These are phyloP conservation scores for Oidium heveae DNA, from an alignment of 2,329 filamentous ascomycete genomes.

Conservation along the genomic window DNA sequence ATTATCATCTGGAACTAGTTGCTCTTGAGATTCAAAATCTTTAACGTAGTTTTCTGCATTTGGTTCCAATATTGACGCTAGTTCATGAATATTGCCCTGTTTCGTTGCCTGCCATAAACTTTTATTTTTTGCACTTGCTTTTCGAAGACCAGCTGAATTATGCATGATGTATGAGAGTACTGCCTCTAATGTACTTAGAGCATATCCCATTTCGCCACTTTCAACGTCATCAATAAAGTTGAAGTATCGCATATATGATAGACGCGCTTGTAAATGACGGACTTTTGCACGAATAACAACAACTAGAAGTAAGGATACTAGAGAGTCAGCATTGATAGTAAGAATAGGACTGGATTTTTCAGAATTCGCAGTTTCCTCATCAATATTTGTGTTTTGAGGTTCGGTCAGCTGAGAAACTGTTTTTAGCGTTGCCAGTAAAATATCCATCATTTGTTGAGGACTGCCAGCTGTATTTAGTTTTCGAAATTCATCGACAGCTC, in stretches of 20 bases:
- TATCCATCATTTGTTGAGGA: constrained; percentile 16
- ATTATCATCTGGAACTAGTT: constrained; percentile 13
- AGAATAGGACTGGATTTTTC: constrained; percentile 22
- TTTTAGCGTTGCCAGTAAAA: constrained; percentile 32
- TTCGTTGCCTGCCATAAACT: constrained; percentile 69
- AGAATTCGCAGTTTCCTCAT: constrained; percentile 12
- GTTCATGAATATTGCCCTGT: constrained; percentile 47
- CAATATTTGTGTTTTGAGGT: constrained; percentile 16
- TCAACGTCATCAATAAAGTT: constrained; percentile 97
- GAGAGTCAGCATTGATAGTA: constrained; percentile 56
- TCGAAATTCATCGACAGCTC: constrained; percentile 69
- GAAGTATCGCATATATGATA: constrained; percentile 92
- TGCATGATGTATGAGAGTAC: constrained; percentile 69
- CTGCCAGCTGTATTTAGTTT: constrained; percentile 48
- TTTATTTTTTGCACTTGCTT: constrained; percentile 66
- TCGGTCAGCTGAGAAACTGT: constrained; percentile 46
- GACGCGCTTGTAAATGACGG: constrained; percentile 60
- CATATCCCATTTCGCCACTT: constrained; percentile 86
- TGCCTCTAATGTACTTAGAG: constrained; percentile 83
- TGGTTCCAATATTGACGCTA: constrained; percentile 61
- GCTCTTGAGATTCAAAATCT: constrained; percentile 7
- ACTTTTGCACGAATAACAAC: constrained; percentile 83
- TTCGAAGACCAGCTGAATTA: constrained; percentile 59
- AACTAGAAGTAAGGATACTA: constrained; percentile 74
- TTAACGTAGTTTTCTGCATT: constrained; percentile 15